Evolutionary conservation across 2,329 filamentous ascomycete species (phyloP).

Genomic region (Nannizziopsis arthrosporioides): DNA sequence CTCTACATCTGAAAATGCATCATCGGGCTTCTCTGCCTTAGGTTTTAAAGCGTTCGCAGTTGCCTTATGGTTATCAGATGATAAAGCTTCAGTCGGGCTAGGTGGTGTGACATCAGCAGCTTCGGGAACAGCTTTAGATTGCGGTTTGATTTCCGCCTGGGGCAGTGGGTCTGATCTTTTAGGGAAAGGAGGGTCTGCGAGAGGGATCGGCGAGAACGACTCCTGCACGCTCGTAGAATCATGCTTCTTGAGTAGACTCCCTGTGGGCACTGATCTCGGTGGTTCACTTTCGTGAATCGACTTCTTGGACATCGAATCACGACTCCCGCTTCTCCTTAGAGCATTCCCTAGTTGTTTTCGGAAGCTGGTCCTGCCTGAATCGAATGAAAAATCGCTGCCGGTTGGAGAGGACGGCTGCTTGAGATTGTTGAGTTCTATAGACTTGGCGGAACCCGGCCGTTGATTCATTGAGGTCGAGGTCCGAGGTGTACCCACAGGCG

Average conservation of each 20-base stretch:
- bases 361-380: not conserved
- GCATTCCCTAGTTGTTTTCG: constrained; percentile 29
- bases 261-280: not conserved
- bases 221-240: not conserved
- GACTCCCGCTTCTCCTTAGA: constrained; percentile 18
- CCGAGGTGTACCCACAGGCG: constrained; percentile 5
- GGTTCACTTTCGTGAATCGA: not conserved
- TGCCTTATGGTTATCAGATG: too few relatives aligned
- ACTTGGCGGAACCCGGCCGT: not conserved
- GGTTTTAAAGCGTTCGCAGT: too few relatives aligned
- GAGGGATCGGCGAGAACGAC: not conserved
- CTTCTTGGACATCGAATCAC: not conserved
- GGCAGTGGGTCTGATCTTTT: not conserved
- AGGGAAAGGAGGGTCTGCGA: not conserved
- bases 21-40: too few relatives aligned
- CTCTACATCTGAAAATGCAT: too few relatives aligned
- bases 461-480: constrained; percentile 5
- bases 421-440: constrained; percentile 16
- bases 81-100: too few relatives aligned
- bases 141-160: too few relatives aligned
- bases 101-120: too few relatives aligned
- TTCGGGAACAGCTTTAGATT: too few relatives aligned
- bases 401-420: constrained; percentile 11
- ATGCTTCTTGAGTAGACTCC: not conserved
- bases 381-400: constrained; percentile 9